Conservation (phyloP, 345 rosid genomes). For the Gynandropsis gynandra region DNA sequence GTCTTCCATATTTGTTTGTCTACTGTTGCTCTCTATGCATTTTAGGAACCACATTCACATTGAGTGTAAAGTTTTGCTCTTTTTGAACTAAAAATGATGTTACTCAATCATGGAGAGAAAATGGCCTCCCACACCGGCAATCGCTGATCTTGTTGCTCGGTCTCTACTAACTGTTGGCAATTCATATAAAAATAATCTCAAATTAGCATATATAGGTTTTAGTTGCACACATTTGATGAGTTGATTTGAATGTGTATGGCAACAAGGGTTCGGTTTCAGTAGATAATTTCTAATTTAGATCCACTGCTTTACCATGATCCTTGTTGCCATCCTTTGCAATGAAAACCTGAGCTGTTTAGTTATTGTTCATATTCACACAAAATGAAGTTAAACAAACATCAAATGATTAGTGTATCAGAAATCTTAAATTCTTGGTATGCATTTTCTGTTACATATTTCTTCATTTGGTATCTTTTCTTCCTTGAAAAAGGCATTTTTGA, state of each 20-base stretch:
- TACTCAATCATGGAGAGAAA: too few species aligned
- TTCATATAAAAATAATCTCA: neutral
- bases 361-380: neutral
- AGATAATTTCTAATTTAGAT: too few species aligned
- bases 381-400: conserved; percentile 2
- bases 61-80: neutral
- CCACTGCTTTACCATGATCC: neutral
- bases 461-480: conserved; percentile 22
- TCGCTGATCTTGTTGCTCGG: too few species aligned
- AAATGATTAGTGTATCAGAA: conserved; percentile 4
- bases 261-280: too few species aligned
- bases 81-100: too few species aligned
- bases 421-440: neutral
- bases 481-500: conserved; percentile 11
- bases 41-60: conserved; percentile 8
- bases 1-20: conserved; percentile 17
- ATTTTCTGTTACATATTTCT: conserved; percentile 18
- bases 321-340: conserved; percentile 2
- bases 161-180: neutral
- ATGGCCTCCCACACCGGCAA: too few species aligned
- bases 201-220: too few species aligned
- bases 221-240: too few species aligned
- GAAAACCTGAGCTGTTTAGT: neutral
- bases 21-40: conserved; percentile 10
- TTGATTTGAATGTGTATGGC: too few species aligned